Base-by-base conservation (phyloP, 352 stramenopile species). In the Globisporangium radiosum region DNA sequence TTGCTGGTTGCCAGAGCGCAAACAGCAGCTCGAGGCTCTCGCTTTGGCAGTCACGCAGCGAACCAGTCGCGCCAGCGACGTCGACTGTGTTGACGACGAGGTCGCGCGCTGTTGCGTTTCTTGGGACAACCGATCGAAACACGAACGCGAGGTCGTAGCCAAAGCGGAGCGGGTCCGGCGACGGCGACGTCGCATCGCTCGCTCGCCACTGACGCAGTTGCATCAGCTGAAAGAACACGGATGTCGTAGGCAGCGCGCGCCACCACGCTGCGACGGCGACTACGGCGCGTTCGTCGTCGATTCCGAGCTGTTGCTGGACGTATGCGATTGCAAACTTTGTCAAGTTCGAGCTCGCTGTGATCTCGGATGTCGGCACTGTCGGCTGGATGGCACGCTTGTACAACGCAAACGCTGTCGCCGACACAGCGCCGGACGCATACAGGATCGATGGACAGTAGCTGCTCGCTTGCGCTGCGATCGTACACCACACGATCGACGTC, bases 401-500 rank as follows among this genome's bases (percentile, higher is more conserved):
- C 7, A 52, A 47, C 1, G 63, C 15, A 4, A 80, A 59, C 7
- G 61, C 68, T 5, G 56, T 4, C 6, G 62, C 49, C 14, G 64
- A 61, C 3, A 85, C 44, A 0, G 50, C 47, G 1, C 76, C 78
- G 48, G 78, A 65, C 7, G 78, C 76, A 38, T 84, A 54, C 1
- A 87, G 39, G 1, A 82, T 52, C 55, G 81, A 65, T 1, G 64
- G 37, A 47, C 70, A 75, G 43, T 36, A 17, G 42, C 54, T 36
- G 54, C 47, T 7, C 50, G 56, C n/a, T 60, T 7, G 66, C 53
- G 7, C 7, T 36, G 55, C 43, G 17, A 85, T 54, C 14, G 69
- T 51, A 44, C 79, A 90, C 79, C 79, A 90, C 3, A 82, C 36
- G 0, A 82, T 66, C 3, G 63, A 58, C 10, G 67, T 73, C 17